Evolutionary conservation across 805 yeast species (phyloP).

Genomic region (Schwanniomyces sp.): DNA sequence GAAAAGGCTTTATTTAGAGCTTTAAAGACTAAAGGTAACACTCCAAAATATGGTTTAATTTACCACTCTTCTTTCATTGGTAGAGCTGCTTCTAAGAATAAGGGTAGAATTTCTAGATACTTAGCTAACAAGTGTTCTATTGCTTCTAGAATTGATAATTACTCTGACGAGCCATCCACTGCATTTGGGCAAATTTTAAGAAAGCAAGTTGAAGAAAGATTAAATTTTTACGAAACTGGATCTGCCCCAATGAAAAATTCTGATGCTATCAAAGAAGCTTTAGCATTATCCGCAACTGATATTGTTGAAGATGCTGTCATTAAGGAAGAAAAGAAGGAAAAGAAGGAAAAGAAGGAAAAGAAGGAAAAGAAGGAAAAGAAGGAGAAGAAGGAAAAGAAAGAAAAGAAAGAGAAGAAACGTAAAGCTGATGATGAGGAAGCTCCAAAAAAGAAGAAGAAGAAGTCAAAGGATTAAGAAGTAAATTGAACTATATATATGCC

Average conservation of each 20-base stretch:
- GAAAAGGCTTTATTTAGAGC: conserved; percentile 97
- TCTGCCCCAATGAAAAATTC: conserved; percentile 94
- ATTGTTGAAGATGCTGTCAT: conserved; percentile 37
- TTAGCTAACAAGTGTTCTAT: conserved; percentile 98
- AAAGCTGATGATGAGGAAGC: conserved; percentile 38
- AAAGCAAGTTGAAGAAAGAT: conserved; percentile 97
- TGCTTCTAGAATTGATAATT: conserved; percentile 97
- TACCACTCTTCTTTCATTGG: conserved; percentile 95
- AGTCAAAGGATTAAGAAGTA: conserved; percentile 40
- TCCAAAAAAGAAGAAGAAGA: conserved; percentile 44
- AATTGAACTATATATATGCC: neutral
- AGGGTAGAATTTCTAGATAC: conserved; percentile 98
- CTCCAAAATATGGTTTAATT: conserved; percentile 94
- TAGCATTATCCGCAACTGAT: conserved; percentile 62
- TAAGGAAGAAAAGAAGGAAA: conserved; percentile 22
- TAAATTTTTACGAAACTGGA: conserved; percentile 94
- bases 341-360: conserved; percentile 25
- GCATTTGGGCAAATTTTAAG: conserved; percentile 88
- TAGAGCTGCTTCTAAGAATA: conserved; percentile 91
- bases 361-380: conserved; percentile 32
- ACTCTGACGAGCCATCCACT: conserved; percentile 89
- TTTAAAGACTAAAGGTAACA: conserved; percentile 92
- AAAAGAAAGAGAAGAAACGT: conserved; percentile 31
- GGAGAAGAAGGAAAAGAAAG: conserved; percentile 33
- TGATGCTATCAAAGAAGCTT: conserved; percentile 91